Conservation (phyloP, 306 rosid species). For the Cercis canadensis region DNA sequence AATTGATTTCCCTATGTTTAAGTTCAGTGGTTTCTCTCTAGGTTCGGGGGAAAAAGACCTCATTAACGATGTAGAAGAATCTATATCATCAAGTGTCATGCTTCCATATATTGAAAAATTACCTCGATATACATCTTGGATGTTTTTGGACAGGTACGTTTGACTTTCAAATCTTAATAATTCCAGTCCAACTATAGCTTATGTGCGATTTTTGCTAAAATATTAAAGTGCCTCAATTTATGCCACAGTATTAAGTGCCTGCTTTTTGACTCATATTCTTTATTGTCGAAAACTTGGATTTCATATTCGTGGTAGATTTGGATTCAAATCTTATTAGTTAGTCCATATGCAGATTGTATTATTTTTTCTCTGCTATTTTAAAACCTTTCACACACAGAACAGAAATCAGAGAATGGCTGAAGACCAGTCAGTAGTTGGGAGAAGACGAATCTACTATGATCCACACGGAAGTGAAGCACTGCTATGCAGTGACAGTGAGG, state of each 20-base stretch:
- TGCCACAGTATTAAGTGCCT: conserved; percentile 19
- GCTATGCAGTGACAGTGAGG: conserved; percentile 95
- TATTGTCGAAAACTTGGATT: conserved; percentile 17
- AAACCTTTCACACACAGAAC: conserved; percentile 61
- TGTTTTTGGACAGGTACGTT: conserved; percentile 82
- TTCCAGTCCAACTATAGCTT: conserved; percentile 7
- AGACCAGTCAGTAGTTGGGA: conserved; percentile 94
- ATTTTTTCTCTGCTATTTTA: conserved; percentile 52
- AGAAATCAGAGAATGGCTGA: conserved; percentile 99
- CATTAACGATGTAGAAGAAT: conserved; percentile 53
- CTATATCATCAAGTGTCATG: conserved; percentile 56
- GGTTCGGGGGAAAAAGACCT: conserved; percentile 70
- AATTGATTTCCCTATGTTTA: conserved; percentile 67
- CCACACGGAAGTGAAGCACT: conserved; percentile 90
- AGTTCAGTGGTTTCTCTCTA: conserved; percentile 58
- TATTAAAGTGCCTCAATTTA: conserved; percentile 17
- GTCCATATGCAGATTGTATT: conserved; percentile 33
- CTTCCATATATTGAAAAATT: conserved; percentile 68
- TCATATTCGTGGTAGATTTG: not conserved
- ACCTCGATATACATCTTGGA: conserved; percentile 93
- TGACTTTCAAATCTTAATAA: conserved; percentile 22
- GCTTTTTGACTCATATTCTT: conserved; percentile 17
- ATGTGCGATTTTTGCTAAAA: conserved; percentile 20
- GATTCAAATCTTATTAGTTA: conserved; percentile 9
- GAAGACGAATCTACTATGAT: conserved; percentile 93